These are phyloP conservation scores for Stygiomarasmius scandens DNA, from an alignment of 1,284 basidiomycete species.

Conservation along the genomic window DNA sequence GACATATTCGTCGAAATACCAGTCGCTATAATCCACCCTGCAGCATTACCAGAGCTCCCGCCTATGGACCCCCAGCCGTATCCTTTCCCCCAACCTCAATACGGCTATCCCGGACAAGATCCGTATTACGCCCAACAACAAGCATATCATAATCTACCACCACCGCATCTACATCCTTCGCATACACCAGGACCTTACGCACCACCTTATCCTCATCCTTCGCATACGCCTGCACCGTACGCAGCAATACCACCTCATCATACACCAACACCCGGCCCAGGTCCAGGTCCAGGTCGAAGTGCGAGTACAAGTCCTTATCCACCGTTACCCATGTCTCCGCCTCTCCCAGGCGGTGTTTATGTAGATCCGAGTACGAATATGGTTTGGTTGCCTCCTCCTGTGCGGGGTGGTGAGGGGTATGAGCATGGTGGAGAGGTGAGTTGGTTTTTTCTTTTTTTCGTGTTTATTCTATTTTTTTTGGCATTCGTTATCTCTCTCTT, in stretches of 20 bases:
- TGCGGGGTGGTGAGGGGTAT: background rate
- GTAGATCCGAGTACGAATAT: conserved; percentile 11
- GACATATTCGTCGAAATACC: conserved; percentile 68
- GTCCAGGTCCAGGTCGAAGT: too few relatives aligned
- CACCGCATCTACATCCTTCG: conserved; percentile 17
- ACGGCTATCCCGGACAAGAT: conserved; percentile 12
- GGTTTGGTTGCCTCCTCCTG: conserved; percentile 12
- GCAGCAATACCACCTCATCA: too few relatives aligned
- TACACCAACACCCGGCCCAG: too few relatives aligned
- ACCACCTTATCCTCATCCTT: background rate
- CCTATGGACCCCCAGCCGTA: conserved; percentile 16
- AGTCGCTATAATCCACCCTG: conserved; percentile 64
- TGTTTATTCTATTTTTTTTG: background rate
- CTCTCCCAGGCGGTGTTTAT: background rate
- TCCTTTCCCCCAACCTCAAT: conserved; percentile 16
- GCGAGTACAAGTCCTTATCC: too few relatives aligned
- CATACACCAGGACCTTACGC: conserved; percentile 17
- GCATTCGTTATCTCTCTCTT: too few relatives aligned
- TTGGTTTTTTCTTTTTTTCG: background rate
- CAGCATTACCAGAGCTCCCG: conserved; percentile 48
- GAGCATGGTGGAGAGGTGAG: background rate
- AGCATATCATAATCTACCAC: background rate
- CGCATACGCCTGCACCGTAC: background rate
- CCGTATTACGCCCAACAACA: conserved; percentile 17
- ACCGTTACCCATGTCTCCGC: conserved; percentile 4